Base-by-base conservation (phyloP, 306 rosid genomes). In the Ceratonia siliqua region DNA sequence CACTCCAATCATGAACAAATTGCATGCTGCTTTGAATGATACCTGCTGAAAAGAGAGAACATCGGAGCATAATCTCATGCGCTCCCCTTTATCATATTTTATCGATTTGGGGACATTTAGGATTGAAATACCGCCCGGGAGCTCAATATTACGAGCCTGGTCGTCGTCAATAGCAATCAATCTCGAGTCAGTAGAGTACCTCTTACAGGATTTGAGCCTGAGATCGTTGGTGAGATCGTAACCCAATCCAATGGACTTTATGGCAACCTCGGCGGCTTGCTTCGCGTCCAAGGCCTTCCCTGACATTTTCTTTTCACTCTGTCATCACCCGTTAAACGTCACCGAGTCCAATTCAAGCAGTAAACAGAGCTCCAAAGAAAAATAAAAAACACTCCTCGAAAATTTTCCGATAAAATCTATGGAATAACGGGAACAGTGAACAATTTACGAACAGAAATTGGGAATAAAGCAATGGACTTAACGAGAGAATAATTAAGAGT, bases 11-110 rank as follows among this genome's bases (percentile, higher is more conserved):
- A 46, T 14, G 52, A 21, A 5, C 52, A n/a, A 15, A 46, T 46
- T 15, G 52, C 20, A 15, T 0, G 8, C 52, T 4, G 7, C 56
- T 35, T 17, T 13, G 25, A 1, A 67, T 20, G 5, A 17, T 50
- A 92, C 96, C 96, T 90, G 94, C 78, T 90, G 98, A 79, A 92
- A 92, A 53, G 96, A 82, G 75, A 88, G 87, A 28, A 87, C 88
- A 75, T 90, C 98, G n/a, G 92, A 88, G 80, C 84, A 88, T 39
- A 90, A 77, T 69, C 98, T 77, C 84, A 80, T 78, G 69, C 94
- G 96, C 30, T 92, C 98, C 25, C 98, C 98, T 83, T 92, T 92
- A 58, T 90, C 98, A 33, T 91, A 90, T 15, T 90, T 90, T 63
- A 92, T 88, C 45, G 92, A 90, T 78, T 87, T 90, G 76, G 98